Conservation (phyloP, 108 stramenopile genomes). For the Nitzschia sp. region DNA sequence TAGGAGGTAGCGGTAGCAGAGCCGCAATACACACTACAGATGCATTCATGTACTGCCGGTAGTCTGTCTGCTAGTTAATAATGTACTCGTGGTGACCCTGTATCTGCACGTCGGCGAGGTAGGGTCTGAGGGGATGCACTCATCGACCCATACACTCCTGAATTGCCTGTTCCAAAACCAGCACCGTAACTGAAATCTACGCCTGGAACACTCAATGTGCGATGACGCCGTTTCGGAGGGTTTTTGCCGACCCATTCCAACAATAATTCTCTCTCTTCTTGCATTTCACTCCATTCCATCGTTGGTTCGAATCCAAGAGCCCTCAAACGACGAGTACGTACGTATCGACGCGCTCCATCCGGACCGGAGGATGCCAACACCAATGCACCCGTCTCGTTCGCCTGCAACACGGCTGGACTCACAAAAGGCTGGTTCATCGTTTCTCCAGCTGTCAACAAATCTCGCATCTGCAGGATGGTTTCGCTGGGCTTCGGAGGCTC, state of each 20-base stretch:
- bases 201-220: conserved; percentile 53
- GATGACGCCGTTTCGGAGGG: conserved; percentile 42
- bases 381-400: conserved; percentile 73
- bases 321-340: conserved; percentile 57
- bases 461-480: conserved; percentile 52
- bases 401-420: conserved; percentile 74
- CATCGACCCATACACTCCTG: conserved; percentile 40
- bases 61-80: background rate
- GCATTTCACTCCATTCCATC: conserved; percentile 57
- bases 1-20: too few relatives aligned
- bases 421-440: conserved; percentile 61
- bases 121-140: background rate
- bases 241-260: conserved; percentile 54
- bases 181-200: conserved; percentile 48
- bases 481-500: conserved; percentile 76
- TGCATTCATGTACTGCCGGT: too few relatives aligned
- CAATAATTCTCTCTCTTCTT: conserved; percentile 57
- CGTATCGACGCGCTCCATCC: conserved; percentile 41
- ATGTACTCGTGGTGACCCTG: conserved; percentile 10
- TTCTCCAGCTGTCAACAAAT: conserved; percentile 66
- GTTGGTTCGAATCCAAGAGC: conserved; percentile 80
- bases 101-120: conserved; percentile 9
- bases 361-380: conserved; percentile 46
- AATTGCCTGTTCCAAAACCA: conserved; percentile 38
- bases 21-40: too few relatives aligned